These are phyloP conservation scores for Artomyces pyxidatus DNA, from an alignment of 768 basidiomycete species.

Conservation along the genomic window DNA sequence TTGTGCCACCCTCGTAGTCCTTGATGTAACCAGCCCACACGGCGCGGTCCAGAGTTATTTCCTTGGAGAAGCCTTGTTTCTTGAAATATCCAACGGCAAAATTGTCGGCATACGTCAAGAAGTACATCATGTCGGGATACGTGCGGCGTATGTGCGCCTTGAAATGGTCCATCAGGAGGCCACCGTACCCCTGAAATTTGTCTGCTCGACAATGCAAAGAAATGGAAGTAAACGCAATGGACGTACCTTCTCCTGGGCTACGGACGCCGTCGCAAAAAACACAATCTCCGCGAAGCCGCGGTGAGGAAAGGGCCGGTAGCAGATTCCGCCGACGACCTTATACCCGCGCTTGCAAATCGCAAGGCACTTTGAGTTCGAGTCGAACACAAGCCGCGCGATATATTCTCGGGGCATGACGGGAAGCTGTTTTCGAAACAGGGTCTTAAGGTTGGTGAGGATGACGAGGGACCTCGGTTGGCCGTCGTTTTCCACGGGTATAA, in stretches of 20 bases:
- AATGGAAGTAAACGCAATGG: neutral
- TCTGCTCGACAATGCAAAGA: neutral
- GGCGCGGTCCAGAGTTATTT: conserved; percentile 84
- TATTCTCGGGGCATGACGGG: conserved; percentile 99
- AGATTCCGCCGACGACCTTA: conserved; percentile 97
- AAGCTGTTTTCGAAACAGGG: conserved; percentile 92
- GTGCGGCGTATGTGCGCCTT: conserved; percentile 83
- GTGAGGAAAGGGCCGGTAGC: conserved; percentile 92
- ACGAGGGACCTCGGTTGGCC: conserved; percentile 65
- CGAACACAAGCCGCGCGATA: conserved; percentile 91
- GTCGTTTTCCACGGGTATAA: conserved; percentile 82
- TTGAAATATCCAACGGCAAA: conserved; percentile 99
- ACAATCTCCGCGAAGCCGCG: conserved; percentile 96
- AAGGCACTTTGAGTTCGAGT: conserved; percentile 83
- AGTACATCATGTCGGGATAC: conserved; percentile 86
- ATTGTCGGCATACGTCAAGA: conserved; percentile 97
- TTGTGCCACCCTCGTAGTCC: conserved; percentile 98
- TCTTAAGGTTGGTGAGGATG: conserved; percentile 91
- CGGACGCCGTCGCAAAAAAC: conserved; percentile 95
- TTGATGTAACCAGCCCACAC: conserved; percentile 99
- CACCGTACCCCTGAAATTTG: conserved; percentile 78
- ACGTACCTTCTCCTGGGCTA: conserved; percentile 92
- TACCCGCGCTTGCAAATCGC: conserved; percentile 93
- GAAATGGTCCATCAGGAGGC: conserved; percentile 97
- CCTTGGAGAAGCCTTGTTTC: conserved; percentile 98